Evolutionary conservation across 2,329 filamentous ascomycete species (phyloP), one percentile per base, ranked within the genome.

Genomic region (Trichophaea hybrida): DNA sequence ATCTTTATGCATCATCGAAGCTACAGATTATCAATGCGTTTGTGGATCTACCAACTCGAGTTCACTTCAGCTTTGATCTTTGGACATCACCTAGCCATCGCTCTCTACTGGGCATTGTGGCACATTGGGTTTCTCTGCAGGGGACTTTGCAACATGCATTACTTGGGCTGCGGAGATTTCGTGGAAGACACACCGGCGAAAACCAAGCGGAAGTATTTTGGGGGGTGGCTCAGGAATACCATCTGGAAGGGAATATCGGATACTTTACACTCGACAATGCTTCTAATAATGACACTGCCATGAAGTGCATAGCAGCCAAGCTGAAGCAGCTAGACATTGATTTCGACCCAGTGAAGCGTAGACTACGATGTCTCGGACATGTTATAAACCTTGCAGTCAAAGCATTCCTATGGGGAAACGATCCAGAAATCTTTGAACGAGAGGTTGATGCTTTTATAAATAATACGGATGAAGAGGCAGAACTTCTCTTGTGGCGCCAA

Each of bases 11-110:
- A 24, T 2, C 24, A 1, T 24, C 24, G 3, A 24, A 24, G 24
- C 24, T 24, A 24, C 24, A 24, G 1, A 24, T 24, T 24, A 24
- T 24, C 1, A 24, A 24, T 24, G 24, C 24, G 1, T 24, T 24
- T 1, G 24, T 3, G 3, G 24, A 24, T 24, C 24, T 24, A 2
- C 24, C 24, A 1, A 24, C 24, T 24, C 38, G 38, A 15, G 4
- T 58, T 7, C 31, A 62, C 54, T 13, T 57, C 2, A 62, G 33
- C 7, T 62, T 62, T 55, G 40, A 62, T 55, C 12, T 60, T 10
- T 62, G 35, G 40, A 50, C 31, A 5, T 62, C 35, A 8, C 35
- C 34, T 5, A 62, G 58, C 24, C 37, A 62, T 35, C n/a, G 17
- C 1, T 6, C 43, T 0, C 38, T 61, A 1, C 4, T 55, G 1